These are phyloP conservation scores for Suhomyces kilbournensis DNA, from an alignment of 805 yeast genomes.

Conservation along the genomic window DNA sequence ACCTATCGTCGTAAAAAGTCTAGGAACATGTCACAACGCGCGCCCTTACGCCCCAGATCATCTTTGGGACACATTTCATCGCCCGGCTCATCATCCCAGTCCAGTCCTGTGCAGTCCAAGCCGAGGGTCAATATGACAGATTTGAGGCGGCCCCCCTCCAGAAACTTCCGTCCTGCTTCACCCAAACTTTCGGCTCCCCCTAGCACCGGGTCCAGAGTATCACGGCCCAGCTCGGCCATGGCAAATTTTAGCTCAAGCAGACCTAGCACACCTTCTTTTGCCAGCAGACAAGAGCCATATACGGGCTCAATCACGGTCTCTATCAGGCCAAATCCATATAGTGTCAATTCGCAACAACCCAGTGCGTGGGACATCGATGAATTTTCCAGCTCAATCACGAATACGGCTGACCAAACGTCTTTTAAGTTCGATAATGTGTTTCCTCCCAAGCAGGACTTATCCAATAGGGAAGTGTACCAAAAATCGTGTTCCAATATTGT, in stretches of 20 bases:
- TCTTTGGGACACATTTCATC: slow-evolving; percentile 17
- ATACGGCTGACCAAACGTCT: slow-evolving; percentile 53
- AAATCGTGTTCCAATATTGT: slow-evolving; percentile 52
- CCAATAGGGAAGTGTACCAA: slow-evolving; percentile 62
- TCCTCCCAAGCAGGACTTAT: slow-evolving; percentile 40
- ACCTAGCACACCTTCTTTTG: slow-evolving; percentile 37
- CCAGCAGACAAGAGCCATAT: slow-evolving; percentile 40
- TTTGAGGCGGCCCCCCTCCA: slow-evolving; percentile 28
- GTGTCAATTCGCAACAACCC: slow-evolving; percentile 29
- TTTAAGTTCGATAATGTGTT: slow-evolving; percentile 81
- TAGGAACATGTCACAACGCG: slow-evolving; percentile 15
- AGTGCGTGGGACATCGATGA: slow-evolving; percentile 48
- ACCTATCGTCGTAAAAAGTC: neutral
- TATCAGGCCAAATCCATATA: slow-evolving; percentile 69
- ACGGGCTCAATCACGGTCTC: slow-evolving; percentile 75
- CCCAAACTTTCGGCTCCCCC: slow-evolving; percentile 18
- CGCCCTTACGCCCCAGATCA: slow-evolving; percentile 28
- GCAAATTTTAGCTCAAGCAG: slow-evolving; percentile 24
- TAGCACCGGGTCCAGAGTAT: slow-evolving; percentile 9
- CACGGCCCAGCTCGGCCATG: slow-evolving; percentile 37
- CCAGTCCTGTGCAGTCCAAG: slow-evolving; percentile 1
- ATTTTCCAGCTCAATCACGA: slow-evolving; percentile 36
- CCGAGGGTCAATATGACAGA: slow-evolving; percentile 16
- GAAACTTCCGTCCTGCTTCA: slow-evolving; percentile 29
- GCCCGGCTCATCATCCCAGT: neutral